Conservation (phyloP, 2,329 filamentous ascomycete species). For the Ampelomyces quisqualis region DNA sequence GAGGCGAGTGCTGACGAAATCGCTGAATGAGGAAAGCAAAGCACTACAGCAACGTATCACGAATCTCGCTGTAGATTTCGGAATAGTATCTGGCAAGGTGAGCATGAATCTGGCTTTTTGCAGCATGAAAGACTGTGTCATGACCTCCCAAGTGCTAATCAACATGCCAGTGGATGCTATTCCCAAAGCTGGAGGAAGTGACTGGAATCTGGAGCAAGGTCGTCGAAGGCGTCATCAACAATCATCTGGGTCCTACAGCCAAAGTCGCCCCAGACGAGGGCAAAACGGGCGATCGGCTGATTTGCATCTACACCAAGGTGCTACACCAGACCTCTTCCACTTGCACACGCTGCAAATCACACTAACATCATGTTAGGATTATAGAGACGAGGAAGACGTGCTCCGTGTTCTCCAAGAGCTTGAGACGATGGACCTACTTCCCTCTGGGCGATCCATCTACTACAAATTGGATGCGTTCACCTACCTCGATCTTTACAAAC, state of each 20-base stretch:
- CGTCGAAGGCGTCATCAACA: conserved; percentile 65
- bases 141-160: conserved; percentile 7
- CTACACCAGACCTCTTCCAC: background rate
- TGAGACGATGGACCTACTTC: conserved; percentile 61
- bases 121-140: background rate
- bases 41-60: conserved; percentile 58
- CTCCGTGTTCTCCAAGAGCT: conserved; percentile 65
- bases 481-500: conserved; percentile 44
- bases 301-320: conserved; percentile 40
- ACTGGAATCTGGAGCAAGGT: conserved; percentile 66
- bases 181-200: conserved; percentile 57
- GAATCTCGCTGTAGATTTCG: conserved; percentile 59
- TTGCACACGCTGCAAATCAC: background rate
- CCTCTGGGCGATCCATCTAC: conserved; percentile 59
- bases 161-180: conserved; percentile 69
- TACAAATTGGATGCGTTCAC: conserved; percentile 71
- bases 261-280: conserved; percentile 66
- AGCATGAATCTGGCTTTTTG: conserved; percentile 4
- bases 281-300: conserved; percentile 53
- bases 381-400: conserved; percentile 67
- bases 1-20: conserved; percentile 40
- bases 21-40: conserved; percentile 47
- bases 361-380: conserved; percentile 77
- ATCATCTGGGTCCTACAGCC: conserved; percentile 69
- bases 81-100: conserved; percentile 68